Evolutionary conservation across 192 early-diverging fungal species (phyloP), one percentile per base, ranked within the genome.

Genomic region (Linnemannia schmuckeri): DNA sequence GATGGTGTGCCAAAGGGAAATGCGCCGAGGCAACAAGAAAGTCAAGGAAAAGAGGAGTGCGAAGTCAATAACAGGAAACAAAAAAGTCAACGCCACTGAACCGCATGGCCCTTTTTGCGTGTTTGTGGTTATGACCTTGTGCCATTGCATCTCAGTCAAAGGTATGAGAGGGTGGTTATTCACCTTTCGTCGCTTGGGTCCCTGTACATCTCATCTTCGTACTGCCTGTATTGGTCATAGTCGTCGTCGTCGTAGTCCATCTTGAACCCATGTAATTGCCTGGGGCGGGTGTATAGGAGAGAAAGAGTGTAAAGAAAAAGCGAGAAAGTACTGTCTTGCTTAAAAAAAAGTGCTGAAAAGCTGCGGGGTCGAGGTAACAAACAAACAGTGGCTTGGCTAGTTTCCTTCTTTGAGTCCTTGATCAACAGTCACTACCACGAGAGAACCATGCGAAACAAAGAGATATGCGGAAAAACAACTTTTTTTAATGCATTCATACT

Each of bases 161-260:
- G 27, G 12, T 3, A 33, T 57, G 12, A 66, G 24, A 33, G n/a
- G 27, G 15, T 66, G 30, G 30, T 9, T 44, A 35, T 33, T 72
- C 69, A 87, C 85, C 85, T 81, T 44, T 81, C 46, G 2, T 78
- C 85, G 33, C 66, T 87, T 22, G 61, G n/a, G 17, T 87, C 85
- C 66, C 55, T 87, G 76, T 87, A 87, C 24, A 87, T 27, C 66
- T 87, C 85, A 73, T 87, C 85, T 30, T 87, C 85, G 27, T 87
- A 81, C 76, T 87, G 85, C 68, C 63, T 79, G 52, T 81, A 78
- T 38, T 74, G 75, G 49, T 81, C 80, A 41, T 84, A 84, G 17
- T 87, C 85, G 70, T 87, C 83, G 57, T 87, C 83, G 18, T 80
- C 80, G 78, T 86, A 86, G 24, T 81, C 85, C 85, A 87, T 87